These are phyloP conservation scores for Pseudonitzschia delicatissima DNA, from an alignment of 108 stramenopile species.

Conservation along the genomic window DNA sequence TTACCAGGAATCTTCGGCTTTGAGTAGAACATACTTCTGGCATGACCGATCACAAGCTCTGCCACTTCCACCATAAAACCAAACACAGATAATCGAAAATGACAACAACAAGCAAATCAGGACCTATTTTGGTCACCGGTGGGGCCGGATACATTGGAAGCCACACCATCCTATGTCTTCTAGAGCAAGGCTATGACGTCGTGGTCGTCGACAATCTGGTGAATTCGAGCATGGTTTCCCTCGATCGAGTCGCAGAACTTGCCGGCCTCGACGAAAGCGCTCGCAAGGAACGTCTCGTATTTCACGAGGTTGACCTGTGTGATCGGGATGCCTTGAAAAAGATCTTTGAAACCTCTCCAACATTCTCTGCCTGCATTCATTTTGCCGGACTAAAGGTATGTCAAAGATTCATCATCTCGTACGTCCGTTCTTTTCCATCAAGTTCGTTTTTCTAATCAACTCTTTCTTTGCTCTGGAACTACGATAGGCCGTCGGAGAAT, in stretches of 20 bases:
- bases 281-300: slow-evolving; percentile 48
- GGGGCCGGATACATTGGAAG: slow-evolving; percentile 98
- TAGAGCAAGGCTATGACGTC: slow-evolving; percentile 79
- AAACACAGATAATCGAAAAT: neutral
- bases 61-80: neutral
- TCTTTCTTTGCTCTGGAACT: neutral
- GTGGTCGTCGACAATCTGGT: slow-evolving; percentile 84
- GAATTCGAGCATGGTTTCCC: slow-evolving; percentile 66
- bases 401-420: neutral
- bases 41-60: no score
- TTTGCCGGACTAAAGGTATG: slow-evolving; percentile 96
- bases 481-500: slow-evolving; percentile 90
- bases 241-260: slow-evolving; percentile 78
- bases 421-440: neutral
- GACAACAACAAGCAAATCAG: neutral
- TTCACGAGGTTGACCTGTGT: slow-evolving; percentile 78
- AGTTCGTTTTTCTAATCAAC: neutral
- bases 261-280: slow-evolving; percentile 42
- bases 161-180: slow-evolving; percentile 93
- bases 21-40: no score
- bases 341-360: slow-evolving; percentile 72
- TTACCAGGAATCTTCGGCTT: no score
- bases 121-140: slow-evolving; percentile 87
- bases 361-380: slow-evolving; percentile 90
- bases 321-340: slow-evolving; percentile 55